phyloP scores from a whole-genome alignment of 129 eudicot species.

The Pulicaria dysenterica region DNA sequence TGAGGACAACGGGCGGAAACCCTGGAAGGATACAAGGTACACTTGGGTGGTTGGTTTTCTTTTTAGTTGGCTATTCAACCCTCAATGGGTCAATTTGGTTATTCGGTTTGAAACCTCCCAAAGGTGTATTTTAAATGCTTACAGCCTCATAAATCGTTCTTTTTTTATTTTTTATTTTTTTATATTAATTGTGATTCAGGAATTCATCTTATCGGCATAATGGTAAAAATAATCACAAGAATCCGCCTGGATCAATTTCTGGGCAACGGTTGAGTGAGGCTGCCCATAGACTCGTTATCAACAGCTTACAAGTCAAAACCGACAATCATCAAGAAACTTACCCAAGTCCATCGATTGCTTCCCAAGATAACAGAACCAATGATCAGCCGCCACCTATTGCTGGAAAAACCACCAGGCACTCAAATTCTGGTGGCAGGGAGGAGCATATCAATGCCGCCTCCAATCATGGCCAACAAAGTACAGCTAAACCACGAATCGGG shows the following conservation, averaged over 20 bases:
- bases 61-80: not conserved
- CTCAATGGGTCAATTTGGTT: not conserved
- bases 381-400: constrained; percentile 19
- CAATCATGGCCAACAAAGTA: constrained; percentile 28
- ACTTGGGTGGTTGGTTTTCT: not conserved
- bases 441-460: constrained; percentile 16
- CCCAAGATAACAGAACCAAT: constrained; percentile 30
- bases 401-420: constrained; percentile 3
- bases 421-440: not conserved
- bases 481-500: constrained; percentile 8
- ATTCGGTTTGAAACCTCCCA: not conserved
- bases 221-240: constrained; percentile 25
- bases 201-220: constrained; percentile 16
- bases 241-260: constrained; percentile 55
- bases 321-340: constrained; percentile 18
- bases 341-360: constrained; percentile 27
- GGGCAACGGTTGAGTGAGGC: constrained; percentile 74
- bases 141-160: not conserved
- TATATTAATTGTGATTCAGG: constrained; percentile 12
- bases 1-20: constrained; percentile 63
- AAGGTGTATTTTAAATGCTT: too few species aligned
- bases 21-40: constrained; percentile 57
- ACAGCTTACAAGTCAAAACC: constrained; percentile 41
- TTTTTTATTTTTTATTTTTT: not conserved
- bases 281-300: constrained; percentile 71